Conservation (phyloP, 345 rosid species). For the Alliaria petiolata region DNA sequence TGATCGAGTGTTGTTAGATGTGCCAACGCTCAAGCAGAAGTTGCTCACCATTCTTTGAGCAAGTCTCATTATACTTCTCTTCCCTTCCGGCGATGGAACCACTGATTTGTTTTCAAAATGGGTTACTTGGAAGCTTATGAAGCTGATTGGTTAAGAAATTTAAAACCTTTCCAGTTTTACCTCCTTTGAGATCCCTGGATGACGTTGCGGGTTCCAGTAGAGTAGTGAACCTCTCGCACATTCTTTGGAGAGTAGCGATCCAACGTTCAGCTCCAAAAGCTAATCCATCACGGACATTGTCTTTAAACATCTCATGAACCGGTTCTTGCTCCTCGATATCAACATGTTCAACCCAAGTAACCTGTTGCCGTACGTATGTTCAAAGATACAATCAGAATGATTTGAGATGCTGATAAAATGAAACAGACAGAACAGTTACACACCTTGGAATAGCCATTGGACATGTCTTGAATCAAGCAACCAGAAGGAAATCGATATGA, state of each 20-base stretch:
- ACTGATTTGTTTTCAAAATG: conserved; percentile 34
- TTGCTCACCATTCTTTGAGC: conserved; percentile 87
- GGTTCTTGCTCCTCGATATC: conserved; percentile 65
- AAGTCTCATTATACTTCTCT: conserved; percentile 92
- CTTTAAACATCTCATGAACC: conserved; percentile 52
- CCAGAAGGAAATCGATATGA: conserved; percentile 83
- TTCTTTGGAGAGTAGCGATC: conserved; percentile 78
- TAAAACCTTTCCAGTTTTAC: conserved; percentile 22
- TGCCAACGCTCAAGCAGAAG: conserved; percentile 78
- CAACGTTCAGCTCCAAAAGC: conserved; percentile 95
- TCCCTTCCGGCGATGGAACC: conserved; percentile 75
- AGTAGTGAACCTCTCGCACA: conserved; percentile 72
- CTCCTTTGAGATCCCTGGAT: conserved; percentile 71
- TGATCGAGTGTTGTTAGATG: conserved; percentile 61
- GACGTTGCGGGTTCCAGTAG: conserved; percentile 56
- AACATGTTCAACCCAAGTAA: conserved; percentile 87
- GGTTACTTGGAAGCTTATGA: not conserved
- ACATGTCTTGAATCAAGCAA: conserved; percentile 88
- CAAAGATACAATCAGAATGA: conserved; percentile 3
- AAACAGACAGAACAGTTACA: conserved; percentile 2
- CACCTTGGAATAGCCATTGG: conserved; percentile 96
- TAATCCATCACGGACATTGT: conserved; percentile 55
- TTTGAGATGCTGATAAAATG: not conserved
- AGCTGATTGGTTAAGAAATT: not conserved
- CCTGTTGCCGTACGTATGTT: conserved; percentile 36